phyloP scores from a whole-genome alignment of 179 eudicot species.

The Nepenthes alata region DNA sequence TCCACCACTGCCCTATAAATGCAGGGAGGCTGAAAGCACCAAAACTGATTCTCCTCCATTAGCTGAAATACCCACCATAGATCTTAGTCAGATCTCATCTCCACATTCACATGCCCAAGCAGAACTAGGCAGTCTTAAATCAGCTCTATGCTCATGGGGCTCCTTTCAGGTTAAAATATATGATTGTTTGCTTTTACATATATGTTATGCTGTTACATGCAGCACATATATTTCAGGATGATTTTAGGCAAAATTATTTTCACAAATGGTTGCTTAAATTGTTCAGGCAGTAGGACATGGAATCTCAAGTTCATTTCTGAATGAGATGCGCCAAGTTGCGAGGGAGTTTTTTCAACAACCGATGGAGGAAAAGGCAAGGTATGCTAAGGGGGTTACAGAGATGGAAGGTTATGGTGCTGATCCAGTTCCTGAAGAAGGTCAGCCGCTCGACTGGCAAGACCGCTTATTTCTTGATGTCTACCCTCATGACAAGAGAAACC shows the following conservation, averaged over 20 bases:
- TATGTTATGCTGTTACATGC: neutral
- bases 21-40: constrained; percentile 14
- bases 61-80: constrained; percentile 18
- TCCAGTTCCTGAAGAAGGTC: constrained; percentile 35
- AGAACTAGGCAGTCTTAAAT: constrained; percentile 25
- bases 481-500: constrained; percentile 29
- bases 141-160: constrained; percentile 43
- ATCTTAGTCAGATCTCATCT: constrained; percentile 15
- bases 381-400: constrained; percentile 23
- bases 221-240: neutral
- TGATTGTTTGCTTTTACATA: neutral
- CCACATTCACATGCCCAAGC: constrained; percentile 1
- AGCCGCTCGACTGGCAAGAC: constrained; percentile 41
- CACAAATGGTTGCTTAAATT: neutral
- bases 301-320: constrained; percentile 28
- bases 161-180: constrained; percentile 36
- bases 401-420: constrained; percentile 53
- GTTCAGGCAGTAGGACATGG: constrained; percentile 45
- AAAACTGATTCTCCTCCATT: constrained; percentile 6
- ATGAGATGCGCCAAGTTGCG: constrained; percentile 20
- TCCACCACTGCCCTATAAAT: constrained; percentile 18
- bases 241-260: neutral
- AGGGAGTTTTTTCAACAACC: constrained; percentile 35
- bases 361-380: constrained; percentile 36
- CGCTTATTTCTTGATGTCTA: constrained; percentile 23